Conservation (phyloP, 1,284 basidiomycete species). For the Cutaneotrichosporon dermatis region DNA sequence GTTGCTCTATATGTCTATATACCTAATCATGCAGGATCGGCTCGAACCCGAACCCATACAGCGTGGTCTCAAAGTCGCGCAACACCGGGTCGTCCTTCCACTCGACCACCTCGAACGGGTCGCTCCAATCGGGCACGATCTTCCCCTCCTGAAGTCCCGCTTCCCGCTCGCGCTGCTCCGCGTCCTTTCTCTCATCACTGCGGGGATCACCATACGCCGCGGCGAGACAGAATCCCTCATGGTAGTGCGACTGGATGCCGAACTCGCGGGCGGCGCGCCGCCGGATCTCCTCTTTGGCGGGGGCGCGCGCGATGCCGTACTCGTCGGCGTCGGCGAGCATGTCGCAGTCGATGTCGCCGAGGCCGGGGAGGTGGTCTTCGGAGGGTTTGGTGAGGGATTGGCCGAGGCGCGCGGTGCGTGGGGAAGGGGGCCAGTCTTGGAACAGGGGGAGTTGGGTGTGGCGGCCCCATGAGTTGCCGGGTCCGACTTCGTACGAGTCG, state of each 20-base stretch:
- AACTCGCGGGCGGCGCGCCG: conserved; percentile 44
- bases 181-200: conserved; percentile 6
- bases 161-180: background rate
- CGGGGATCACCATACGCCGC: conserved; percentile 4
- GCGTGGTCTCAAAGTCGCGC: conserved; percentile 38
- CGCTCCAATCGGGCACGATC: conserved; percentile 34
- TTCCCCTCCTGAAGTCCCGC: conserved; percentile 4
- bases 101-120: conserved; percentile 42
- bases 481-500: conserved; percentile 46
- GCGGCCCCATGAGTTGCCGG: conserved; percentile 49
- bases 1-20: too few species aligned
- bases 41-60: conserved; percentile 24
- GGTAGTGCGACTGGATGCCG: conserved; percentile 29
- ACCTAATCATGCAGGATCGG: too few species aligned
- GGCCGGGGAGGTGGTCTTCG: conserved; percentile 32
- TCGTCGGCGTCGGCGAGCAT: conserved; percentile 51
- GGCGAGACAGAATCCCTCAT: background rate
- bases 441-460: conserved; percentile 47
- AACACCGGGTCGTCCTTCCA: conserved; percentile 44
- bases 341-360: conserved; percentile 50
- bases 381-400: conserved; percentile 18
- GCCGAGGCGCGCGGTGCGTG: conserved; percentile 31
- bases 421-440: conserved; percentile 32
- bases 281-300: conserved; percentile 38
- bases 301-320: conserved; percentile 40